Evolutionary conservation across 129 eudicot species (phyloP), one percentile per base, ranked within the genome.

Genomic region (Flaveria ramosissima): DNA sequence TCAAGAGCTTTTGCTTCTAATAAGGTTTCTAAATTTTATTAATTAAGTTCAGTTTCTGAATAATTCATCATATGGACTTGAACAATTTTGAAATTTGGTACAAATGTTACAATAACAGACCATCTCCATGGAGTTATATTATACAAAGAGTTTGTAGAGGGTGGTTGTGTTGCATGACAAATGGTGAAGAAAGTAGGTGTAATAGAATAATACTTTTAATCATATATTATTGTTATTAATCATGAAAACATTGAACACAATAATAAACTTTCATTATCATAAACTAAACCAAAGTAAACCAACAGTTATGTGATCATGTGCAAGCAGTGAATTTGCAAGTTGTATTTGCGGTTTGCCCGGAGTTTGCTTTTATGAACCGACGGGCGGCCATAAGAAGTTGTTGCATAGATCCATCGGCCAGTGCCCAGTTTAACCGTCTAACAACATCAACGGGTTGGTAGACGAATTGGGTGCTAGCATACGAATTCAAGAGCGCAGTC

Each of bases 401-500:
- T 26, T 69, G 80, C 26, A 79, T 63, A 6, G 96, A 82, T 3
- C 17, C 71, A 0, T 77, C 85, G 81, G 50, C 63, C 46, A 89
- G 67, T 0, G 96, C 96, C 71, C 47, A 73, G 76, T 92, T 87
- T 71, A 86, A 62, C 30, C 77, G 84, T 43, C 66, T 63, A 12
- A 89, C 42, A 2, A 92, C 85, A 3, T 70, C 83, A 0, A 63
- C 30, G 51, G 97, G 88, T 50, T 84, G 76, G 65, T 84, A 92
- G 2, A 85, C 79, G 46, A 92, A 92, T 30, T 68, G 85, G 36
- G 68, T 14, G 71, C 88, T 89, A 23, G 77, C 72, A 77, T 87
- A 92, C 3, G 97, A 86, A 70, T 92, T 92, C 50, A 93, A 85
- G 26, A 93, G 88, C 13, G 98, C 90, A 9, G 97, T 89, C 20